phyloP scores from a whole-genome alignment of 1,139 yeast species.

The Scheffersomyces insectosa region DNA sequence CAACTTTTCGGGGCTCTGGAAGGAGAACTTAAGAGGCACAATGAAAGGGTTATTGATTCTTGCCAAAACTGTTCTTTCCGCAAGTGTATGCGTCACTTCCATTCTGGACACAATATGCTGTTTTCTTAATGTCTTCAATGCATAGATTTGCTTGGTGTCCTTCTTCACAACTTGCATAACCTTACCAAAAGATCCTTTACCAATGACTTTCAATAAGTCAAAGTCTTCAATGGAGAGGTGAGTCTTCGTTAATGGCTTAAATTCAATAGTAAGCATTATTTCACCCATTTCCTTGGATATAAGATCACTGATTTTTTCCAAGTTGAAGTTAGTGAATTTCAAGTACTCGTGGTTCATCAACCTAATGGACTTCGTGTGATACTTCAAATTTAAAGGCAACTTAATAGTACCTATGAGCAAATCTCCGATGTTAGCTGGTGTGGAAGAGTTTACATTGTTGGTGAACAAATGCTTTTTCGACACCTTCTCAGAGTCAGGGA shows the following conservation, averaged over 20 bases:
- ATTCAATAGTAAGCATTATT: conserved; percentile 71
- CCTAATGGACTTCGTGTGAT: conserved; percentile 39
- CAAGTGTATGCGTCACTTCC: conserved; percentile 94
- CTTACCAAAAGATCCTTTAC: conserved; percentile 97
- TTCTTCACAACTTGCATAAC: conserved; percentile 97
- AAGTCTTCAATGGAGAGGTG: conserved; percentile 87
- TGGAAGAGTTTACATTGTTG: conserved; percentile 13
- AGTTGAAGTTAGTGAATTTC: conserved; percentile 40
- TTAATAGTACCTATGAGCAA: conserved; percentile 45
- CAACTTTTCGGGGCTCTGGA: conserved; percentile 93
- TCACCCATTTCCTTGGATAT: conserved; percentile 43
- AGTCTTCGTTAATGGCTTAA: conserved; percentile 61
- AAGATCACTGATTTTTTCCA: conserved; percentile 12
- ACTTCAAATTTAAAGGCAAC: conserved; percentile 42
- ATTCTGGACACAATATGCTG: conserved; percentile 91
- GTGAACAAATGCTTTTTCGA: conserved; percentile 30
- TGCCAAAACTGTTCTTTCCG: conserved; percentile 93
- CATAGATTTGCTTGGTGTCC: conserved; percentile 92
- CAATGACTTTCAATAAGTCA: conserved; percentile 89
- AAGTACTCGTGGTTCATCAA: conserved; percentile 49
- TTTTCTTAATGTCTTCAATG: conserved; percentile 88
- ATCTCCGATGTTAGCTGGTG: conserved; percentile 33
- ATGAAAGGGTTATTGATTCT: conserved; percentile 94
- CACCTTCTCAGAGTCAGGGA: conserved; percentile 45
- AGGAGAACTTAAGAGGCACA: conserved; percentile 94